A percentile compares a stretch with the other conserved stretches of the same genome.
Conservation (phyloP, 805 yeast genomes). For the Brettanomyces bruxellensis region DNA sequence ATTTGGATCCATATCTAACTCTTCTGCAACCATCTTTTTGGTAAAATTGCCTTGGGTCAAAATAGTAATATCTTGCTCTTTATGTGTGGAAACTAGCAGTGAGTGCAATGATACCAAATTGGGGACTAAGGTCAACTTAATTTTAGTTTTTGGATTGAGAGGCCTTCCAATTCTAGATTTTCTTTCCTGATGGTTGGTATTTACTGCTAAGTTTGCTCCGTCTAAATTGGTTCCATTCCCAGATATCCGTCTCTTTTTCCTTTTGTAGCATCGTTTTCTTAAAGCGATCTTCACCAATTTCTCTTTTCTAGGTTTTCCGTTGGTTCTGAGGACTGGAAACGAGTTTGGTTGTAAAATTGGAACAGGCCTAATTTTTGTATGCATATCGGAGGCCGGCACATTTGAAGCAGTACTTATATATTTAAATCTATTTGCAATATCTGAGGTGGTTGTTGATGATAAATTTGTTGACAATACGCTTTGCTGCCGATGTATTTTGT, state of each 20-base stretch:
- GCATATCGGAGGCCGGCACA: no score
- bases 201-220: not conserved
- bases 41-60: conserved; percentile 3
- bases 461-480: no score
- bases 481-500: no score
- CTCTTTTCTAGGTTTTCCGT: no score
- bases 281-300: conserved; percentile 3
- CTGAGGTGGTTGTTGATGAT: no score
- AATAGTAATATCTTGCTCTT: conserved; percentile 3
- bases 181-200: not conserved
- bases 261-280: conserved; percentile 2
- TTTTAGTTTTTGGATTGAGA: conserved; percentile 41
- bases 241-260: not conserved
- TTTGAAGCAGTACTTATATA: no score
- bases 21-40: conserved; percentile 2
- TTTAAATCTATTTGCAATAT: no score
- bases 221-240: not conserved
- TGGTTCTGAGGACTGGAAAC: no score
- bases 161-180: conserved; percentile 30
- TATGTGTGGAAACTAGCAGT: conserved; percentile 27
- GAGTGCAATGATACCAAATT: conserved; percentile 35
- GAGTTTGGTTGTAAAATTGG: no score
- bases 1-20: conserved; percentile 2
- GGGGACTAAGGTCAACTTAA: conserved; percentile 38
- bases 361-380: no score